These are phyloP conservation scores for Styphnolobium japonicum DNA, from an alignment of 306 rosid species.

Conservation along the genomic window DNA sequence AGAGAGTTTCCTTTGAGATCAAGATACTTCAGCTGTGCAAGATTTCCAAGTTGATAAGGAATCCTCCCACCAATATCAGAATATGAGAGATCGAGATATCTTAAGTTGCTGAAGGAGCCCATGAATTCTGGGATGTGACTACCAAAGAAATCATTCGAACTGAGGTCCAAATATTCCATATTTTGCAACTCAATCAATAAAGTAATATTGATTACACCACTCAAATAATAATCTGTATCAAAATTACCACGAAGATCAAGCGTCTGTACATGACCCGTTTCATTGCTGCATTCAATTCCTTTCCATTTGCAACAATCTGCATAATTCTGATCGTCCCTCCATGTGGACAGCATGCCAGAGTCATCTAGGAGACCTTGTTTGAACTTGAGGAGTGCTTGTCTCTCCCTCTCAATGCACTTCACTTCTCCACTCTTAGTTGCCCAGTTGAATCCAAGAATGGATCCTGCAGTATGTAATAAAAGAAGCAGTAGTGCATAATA, in stretches of 20 bases:
- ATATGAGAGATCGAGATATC: background rate
- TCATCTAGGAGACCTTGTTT: background rate
- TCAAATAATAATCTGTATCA: background rate
- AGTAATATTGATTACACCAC: background rate
- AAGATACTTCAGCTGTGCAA: background rate
- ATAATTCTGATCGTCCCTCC: background rate
- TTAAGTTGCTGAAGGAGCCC: background rate
- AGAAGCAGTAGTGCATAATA: background rate
- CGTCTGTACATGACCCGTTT: background rate
- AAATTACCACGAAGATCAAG: conserved; percentile 15
- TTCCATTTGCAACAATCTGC: conserved; percentile 16
- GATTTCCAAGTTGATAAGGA: background rate
- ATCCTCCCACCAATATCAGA: fast-evolving
- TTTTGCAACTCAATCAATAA: background rate
- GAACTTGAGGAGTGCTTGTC: conserved; percentile 16
- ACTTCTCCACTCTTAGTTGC: background rate
- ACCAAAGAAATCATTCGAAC: fast-evolving
- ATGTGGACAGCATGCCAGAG: background rate
- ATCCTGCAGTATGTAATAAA: background rate
- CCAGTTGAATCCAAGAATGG: background rate
- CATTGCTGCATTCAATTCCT: background rate
- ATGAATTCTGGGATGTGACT: background rate
- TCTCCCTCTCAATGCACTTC: background rate
- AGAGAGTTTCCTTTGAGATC: background rate
- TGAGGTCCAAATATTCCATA: conserved; percentile 17